Conservation (phyloP, 176 grass and related monocot species). For the Phoenix roebelenii region DNA sequence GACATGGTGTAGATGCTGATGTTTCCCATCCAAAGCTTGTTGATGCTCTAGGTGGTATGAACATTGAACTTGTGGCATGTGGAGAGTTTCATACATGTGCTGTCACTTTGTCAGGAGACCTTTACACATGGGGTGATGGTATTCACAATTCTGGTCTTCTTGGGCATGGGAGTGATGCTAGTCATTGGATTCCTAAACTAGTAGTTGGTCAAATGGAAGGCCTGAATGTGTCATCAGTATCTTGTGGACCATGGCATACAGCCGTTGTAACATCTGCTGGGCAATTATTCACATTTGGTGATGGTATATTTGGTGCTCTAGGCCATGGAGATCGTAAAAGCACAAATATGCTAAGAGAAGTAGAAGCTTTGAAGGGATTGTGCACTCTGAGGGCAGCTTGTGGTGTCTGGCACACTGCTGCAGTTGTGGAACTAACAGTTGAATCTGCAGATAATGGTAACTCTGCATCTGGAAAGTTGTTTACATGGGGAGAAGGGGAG, state of each 20-base stretch:
- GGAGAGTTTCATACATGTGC: slow-evolving; percentile 74
- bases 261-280: slow-evolving; percentile 49
- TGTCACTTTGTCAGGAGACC: slow-evolving; percentile 53
- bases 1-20: slow-evolving; percentile 52
- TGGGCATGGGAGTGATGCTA: slow-evolving; percentile 40
- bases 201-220: slow-evolving; percentile 41
- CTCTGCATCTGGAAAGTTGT: slow-evolving; percentile 36
- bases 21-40: slow-evolving; percentile 60
- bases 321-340: slow-evolving; percentile 59
- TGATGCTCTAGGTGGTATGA: slow-evolving; percentile 31
- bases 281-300: slow-evolving; percentile 60
- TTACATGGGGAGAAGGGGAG: slow-evolving; percentile 77
- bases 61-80: slow-evolving; percentile 44
- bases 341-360: slow-evolving; percentile 45
- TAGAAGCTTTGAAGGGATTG: slow-evolving; percentile 48
- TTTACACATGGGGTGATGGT: slow-evolving; percentile 80
- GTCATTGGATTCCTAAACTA: slow-evolving; percentile 73
- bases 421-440: slow-evolving; percentile 44
- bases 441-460: slow-evolving; percentile 24
- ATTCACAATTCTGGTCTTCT: slow-evolving; percentile 45
- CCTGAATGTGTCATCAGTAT: slow-evolving; percentile 43
- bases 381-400: slow-evolving; percentile 36
- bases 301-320: slow-evolving; percentile 59
- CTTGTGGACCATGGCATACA: slow-evolving; percentile 72
- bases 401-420: slow-evolving; percentile 76